Percentiles rank a stretch among this genome's conserved stretches.
phyloP scores from a whole-genome alignment of 805 yeast species.

The Barnettozyma californica region DNA sequence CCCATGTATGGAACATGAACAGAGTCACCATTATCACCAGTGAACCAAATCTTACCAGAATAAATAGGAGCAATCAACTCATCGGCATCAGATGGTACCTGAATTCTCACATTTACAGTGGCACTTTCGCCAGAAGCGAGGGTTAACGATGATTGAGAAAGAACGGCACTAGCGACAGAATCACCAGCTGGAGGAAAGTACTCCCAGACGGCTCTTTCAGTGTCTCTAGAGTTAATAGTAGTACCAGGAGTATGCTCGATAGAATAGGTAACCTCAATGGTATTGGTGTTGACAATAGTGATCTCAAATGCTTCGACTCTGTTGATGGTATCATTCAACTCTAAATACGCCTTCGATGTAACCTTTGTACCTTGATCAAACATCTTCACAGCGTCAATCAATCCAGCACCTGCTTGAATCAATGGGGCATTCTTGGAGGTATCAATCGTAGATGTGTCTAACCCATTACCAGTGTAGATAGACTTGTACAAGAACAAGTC shows the following conservation, averaged over 20 bases:
- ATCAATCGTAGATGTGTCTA: conserved; percentile 8
- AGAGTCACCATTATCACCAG: conserved; percentile 14
- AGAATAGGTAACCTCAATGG: conserved; percentile 9
- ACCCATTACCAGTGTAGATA: neutral
- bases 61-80: conserved; percentile 6
- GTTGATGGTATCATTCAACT: conserved; percentile 13
- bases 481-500: conserved; percentile 2
- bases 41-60: conserved; percentile 11
- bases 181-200: conserved; percentile 10
- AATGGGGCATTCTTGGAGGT: conserved; percentile 7
- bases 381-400: conserved; percentile 11
- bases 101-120: conserved; percentile 8
- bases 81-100: conserved; percentile 4
- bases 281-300: conserved; percentile 8
- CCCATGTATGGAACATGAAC: conserved; percentile 17
- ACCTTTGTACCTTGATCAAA: conserved; percentile 9
- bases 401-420: conserved; percentile 16
- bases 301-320: conserved; percentile 13
- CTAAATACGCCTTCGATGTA: conserved; percentile 7
- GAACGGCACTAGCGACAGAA: conserved; percentile 5
- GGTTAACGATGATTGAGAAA: conserved; percentile 4
- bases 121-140: conserved; percentile 12
- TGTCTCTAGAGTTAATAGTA: conserved; percentile 8
- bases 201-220: neutral
- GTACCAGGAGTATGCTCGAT: conserved; percentile 8